Base-by-base conservation (phyloP, 768 basidiomycete species). In the Lentinula edodes region DNA sequence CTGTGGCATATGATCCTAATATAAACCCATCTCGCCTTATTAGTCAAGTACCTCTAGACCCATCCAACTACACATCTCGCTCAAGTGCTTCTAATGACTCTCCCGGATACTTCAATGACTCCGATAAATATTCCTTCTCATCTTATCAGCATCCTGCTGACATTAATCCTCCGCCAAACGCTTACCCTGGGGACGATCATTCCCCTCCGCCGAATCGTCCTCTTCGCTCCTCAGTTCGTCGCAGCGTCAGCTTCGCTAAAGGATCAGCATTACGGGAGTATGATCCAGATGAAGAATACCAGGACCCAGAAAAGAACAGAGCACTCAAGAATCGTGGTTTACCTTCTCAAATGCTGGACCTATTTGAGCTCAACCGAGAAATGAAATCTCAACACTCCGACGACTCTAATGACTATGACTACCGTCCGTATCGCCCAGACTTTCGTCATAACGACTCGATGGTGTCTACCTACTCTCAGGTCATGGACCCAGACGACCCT, bases 401-500 rank as follows among this genome's bases (percentile, higher is more conserved):
- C n/a, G 28, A 43, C 42, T 43, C 23, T 46, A 8, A 43, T 32
- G 59, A 63, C 36, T 42, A 45, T 61, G 63, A 65, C 51, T 68
- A 70, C 53, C 68, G 67, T 34, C 66, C 64, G 52, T 67, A 60
- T 41, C 71, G 70, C 55, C 65, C 69, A 39, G 65, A 67, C 53
- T 72, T 76, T 66, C 69, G 73, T 32, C 76, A 83, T 36, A 63
- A 62, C 28, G 75, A 80, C 63, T 84, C 86, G 1, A 75, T 74
- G 63, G 71, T 71, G 39, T 86, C 83, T 32, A 70, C 74, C 53
- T 71, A 76, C 52, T 84, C 83, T 18, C 83, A 87, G 15, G 60
- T 82, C 7, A 71, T 88, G 42, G 91, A 93, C 68, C 80, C 83
- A 16, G 88, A 92, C 65, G 90, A 92, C 71, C 89, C 89, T 54